Percentiles rank a stretch among this genome's conserved stretches.
These are phyloP conservation scores for Neocallimastix lanati DNA, from an alignment of 192 early-diverging fungal species.

Conservation along the genomic window DNA sequence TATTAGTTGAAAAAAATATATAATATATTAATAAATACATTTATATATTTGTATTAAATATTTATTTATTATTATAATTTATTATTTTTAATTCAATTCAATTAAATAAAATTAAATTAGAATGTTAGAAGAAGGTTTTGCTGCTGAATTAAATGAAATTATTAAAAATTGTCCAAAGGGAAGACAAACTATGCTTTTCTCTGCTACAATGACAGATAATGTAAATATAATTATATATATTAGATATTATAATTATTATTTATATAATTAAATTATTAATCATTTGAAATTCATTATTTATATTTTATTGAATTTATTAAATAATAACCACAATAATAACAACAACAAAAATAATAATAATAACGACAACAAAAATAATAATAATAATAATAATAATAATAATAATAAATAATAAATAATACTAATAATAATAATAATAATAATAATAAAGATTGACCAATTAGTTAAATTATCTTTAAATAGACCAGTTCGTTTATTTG, in stretches of 20 bases:
- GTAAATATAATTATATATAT: conserved; percentile 7
- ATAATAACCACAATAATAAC: neutral
- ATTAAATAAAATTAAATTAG: conserved; percentile 14
- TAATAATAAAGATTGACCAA: conserved; percentile 43
- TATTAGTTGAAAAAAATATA: too few species aligned
- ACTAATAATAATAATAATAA: too few species aligned
- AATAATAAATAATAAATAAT: too few species aligned
- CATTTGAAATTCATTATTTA: too few species aligned
- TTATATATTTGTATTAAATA: too few species aligned
- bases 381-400: too few species aligned
- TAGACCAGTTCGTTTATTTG: conserved; percentile 71
- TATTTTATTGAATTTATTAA: neutral
- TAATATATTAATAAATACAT: neutral
- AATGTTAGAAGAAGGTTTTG: conserved; percentile 96
- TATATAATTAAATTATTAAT: too few species aligned
- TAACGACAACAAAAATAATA: too few species aligned
- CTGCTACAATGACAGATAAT: conserved; percentile 98
- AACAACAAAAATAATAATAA: neutral
- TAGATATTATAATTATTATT: too few species aligned
- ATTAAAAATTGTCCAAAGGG: conserved; percentile 66
- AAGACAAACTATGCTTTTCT: conserved; percentile 97
- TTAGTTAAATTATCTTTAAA: conserved; percentile 82
- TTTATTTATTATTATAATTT: too few species aligned
- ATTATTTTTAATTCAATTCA: too few species aligned
- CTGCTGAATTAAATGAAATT: conserved; percentile 88